Base-by-base conservation (phyloP, 768 basidiomycete genomes). In the Xerocomellus dryophilus region DNA sequence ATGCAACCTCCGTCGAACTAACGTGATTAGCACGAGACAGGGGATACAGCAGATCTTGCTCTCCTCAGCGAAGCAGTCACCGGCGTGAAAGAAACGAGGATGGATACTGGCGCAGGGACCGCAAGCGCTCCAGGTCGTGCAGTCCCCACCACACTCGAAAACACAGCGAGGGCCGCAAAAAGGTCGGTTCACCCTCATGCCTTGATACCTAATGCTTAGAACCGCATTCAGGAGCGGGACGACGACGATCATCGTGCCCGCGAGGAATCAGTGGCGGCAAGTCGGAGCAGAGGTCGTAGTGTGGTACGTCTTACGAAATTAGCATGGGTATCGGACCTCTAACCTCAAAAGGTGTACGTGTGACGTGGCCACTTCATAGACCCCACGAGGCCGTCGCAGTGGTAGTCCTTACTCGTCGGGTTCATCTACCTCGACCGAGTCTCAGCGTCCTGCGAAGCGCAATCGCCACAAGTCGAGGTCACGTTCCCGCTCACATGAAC, bases 261-360 rank as follows among this genome's bases (percentile, higher is more conserved):
- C 12, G 50, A 34, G 23, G 56, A 50, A 17, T 47, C 44, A 6
- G 45, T 45, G 8, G 53, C 14, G 5, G 44, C 44, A n/a, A 56
- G 53, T 11, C 54, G 47, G 44, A 44, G 31, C 14, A 57, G 62
- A 51, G 63, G 64, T 12, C 67, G 63, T 10, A 69, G 69, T 50
- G 57, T 69, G 36, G 69, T 69, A 71, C 68, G 68, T 65, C 53
- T 45, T 18, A 3, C 20, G 35, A 18, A n/a, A 31, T 7, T 21
- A 5, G 1, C 3, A 14, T 32, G 17, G 14, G 23, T 27, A 46
- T 47, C 40, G 8, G 58, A 48, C 54, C 21, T 27, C 54, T 69
- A 45, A 69, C 65, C 61, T 59, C 51, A 56, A 51, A 71, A 71
- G 67, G 55, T 51, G 54, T 51, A 44, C 39, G 54, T 55, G 58